Base-by-base conservation (phyloP, 1,139 yeast species). In the Debaryomycetaceae sp. region DNA sequence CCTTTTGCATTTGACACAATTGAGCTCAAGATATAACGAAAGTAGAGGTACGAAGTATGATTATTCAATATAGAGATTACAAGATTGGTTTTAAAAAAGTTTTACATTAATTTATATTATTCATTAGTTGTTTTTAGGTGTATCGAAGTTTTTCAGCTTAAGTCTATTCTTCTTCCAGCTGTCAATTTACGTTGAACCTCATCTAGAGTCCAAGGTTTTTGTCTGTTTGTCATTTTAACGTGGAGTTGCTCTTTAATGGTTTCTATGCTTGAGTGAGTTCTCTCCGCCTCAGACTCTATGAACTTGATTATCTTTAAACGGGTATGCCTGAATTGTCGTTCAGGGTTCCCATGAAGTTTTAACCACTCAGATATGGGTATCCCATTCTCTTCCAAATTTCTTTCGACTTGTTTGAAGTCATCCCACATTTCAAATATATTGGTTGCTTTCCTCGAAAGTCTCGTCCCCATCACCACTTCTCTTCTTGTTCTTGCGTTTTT, bases 1-100 rank as follows among this genome's bases (percentile, higher is more conserved):
- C 98, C 98, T 26, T 91, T 88, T 58, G 67, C 79, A 7, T 87
- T 89, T 39, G 44, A 52, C 24, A 28, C 37, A 15, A 34, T 34
- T 19, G 36, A 34, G 11, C 26, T 22, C 67, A 69, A 7, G 68
- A 44, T 2, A 69, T 62, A 19, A 69, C 67, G 50, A 70, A 68
- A 4, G 67, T 50, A 5, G 69, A 43, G 0, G 68, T 59, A 42
- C 72, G 63, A 16, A 59, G 28, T 4, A 64, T 11, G 26, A 22
- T 8, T 22, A 22, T 11, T 22, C 26, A 22, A 22, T 8, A 8
- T 22, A 22, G 26, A 22, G 33, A 44, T 63, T 59, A 43, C 73
- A 67, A 22, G 26, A 22, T 22, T 22, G 26, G 26, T 22, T 22
- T 22, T 8, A 8, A 8, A 22, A 22, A 22, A 22, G 26, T 30